Evolutionary conservation across 1,139 yeast species (phyloP), one percentile per base, ranked within the genome.

Genomic region (Hyphopichia pseudoburtonii): DNA sequence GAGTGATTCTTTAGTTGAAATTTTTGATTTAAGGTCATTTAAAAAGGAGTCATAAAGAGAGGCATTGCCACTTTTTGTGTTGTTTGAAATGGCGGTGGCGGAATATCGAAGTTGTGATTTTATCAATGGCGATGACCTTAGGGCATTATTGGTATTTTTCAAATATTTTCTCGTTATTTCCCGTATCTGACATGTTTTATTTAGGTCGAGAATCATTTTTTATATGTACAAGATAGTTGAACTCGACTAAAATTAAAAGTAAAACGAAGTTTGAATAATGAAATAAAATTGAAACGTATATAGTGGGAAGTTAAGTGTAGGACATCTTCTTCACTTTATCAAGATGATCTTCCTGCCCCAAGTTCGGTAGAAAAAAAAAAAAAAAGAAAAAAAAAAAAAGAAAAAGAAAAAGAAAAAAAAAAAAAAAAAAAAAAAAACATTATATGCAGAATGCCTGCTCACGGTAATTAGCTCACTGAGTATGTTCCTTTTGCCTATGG

Each of bases 31-130:
- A 32, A 48, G 38, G 33, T 47, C 52, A 23, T 46, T 47, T 11
- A 48, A 32, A 32, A 48, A 43, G 3, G 43, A 29, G 30, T 38
- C 44, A 30, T 47, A 45, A 9, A 46, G 39, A 5, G 51, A 43
- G 24, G 29, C 29, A 28, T 30, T 32, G 10, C 33, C 38, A 14
- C 8, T 14, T 5, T 15, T 26, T 5, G 9, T 14, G 6, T 26
- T 17, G 5, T 15, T 26, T 26, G 28, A 5, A 5, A 17, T 15
- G 5, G 15, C 28, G 5, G 17, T 12, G 6, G 28, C 12, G 5
- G 28, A 26, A 26, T 15, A 14, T 26, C 28, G n/a, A 5, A 26
- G 3, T 26, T 26, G 28, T 10, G 17, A 26, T 5, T 14, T 15
- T 26, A 12, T 26, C 8, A 24, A 24, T 7, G 27, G 27, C 12